These are phyloP conservation scores for Torrubiellomyces zombiae DNA, from an alignment of 2,329 filamentous ascomycete genomes.

Conservation along the genomic window DNA sequence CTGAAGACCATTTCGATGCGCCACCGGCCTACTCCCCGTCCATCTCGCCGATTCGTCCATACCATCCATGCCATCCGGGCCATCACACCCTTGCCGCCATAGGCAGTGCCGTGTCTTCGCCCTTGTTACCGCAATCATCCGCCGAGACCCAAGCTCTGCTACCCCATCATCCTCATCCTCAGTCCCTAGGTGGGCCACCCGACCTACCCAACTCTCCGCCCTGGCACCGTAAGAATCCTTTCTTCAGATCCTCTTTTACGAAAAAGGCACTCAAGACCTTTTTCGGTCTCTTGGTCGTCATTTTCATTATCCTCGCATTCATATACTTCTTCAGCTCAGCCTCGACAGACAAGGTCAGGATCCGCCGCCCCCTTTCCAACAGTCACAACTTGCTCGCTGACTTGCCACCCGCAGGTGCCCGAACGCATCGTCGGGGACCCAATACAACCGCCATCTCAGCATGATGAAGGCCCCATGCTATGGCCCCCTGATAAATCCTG, in stretches of 20 bases:
- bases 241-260: conserved; percentile 5
- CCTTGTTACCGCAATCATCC: conserved; percentile 19
- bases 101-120: too few relatives aligned
- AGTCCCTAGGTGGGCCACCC: conserved; percentile 27
- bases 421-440: conserved; percentile 9
- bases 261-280: conserved; percentile 13
- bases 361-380: too few relatives aligned
- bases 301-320: conserved; percentile 16
- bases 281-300: conserved; percentile 15
- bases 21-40: conserved; percentile 35
- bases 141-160: conserved; percentile 26
- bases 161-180: conserved; percentile 21
- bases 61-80: too few relatives aligned
- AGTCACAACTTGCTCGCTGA: too few relatives aligned
- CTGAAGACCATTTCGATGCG: conserved; percentile 18
- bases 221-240: conserved; percentile 14
- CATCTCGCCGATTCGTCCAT: too few relatives aligned
- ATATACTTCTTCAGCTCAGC: too few relatives aligned
- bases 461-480: conserved; percentile 7
- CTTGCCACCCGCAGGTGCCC: conserved; percentile 5
- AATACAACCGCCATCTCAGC: conserved; percentile 9
- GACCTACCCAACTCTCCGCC: conserved; percentile 9
- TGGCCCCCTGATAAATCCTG: conserved; percentile 14
- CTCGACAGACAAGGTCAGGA: too few relatives aligned
- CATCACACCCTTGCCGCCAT: conserved; percentile 31